A percentile compares a stretch with the other conserved stretches of the same genome.
These are phyloP conservation scores for Pseudonitzschia delicatissima DNA, from an alignment of 108 stramenopile species.

Conservation along the genomic window DNA sequence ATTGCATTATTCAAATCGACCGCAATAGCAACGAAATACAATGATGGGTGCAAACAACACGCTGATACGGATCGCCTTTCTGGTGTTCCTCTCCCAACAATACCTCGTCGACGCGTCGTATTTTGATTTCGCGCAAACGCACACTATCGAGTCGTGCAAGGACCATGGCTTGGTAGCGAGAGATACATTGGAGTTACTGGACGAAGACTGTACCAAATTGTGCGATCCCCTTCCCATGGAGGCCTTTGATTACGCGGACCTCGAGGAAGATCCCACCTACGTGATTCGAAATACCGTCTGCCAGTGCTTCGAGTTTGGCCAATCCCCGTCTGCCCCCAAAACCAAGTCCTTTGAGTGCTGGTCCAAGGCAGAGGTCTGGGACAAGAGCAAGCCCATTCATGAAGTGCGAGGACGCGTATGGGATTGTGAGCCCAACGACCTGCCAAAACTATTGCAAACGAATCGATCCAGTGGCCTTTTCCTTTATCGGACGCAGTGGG, in stretches of 20 bases:
- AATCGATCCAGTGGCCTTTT: slow-evolving; percentile 22
- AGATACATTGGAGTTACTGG: slow-evolving; percentile 2
- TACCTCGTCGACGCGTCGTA: not conserved
- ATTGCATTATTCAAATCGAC: too few species aligned
- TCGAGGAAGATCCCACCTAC: slow-evolving; percentile 11
- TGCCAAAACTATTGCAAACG: slow-evolving; percentile 23
- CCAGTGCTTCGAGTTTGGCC: slow-evolving; percentile 3
- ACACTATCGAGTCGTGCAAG: slow-evolving; percentile 6
- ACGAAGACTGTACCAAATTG: not conserved
- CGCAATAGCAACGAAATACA: too few species aligned
- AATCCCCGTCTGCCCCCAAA: not conserved
- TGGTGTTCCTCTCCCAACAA: too few species aligned
- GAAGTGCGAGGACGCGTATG: slow-evolving; percentile 14
- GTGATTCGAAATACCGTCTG: slow-evolving; percentile 26
- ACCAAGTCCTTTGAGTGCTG: slow-evolving; percentile 17
- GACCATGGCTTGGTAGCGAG: slow-evolving; percentile 17
- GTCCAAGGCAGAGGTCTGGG: slow-evolving; percentile 20
- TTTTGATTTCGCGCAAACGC: not conserved
- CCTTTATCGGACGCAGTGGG: slow-evolving; percentile 8
- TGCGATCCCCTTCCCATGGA: slow-evolving; percentile 8
- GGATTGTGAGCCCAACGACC: slow-evolving; percentile 13
- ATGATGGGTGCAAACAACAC: too few species aligned
- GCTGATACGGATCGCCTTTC: too few species aligned
- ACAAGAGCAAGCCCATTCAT: not conserved
- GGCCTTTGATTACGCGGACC: slow-evolving; percentile 19